Conservation (phyloP, 768 basidiomycete species). For the Strobilomyces echinocephalus region DNA sequence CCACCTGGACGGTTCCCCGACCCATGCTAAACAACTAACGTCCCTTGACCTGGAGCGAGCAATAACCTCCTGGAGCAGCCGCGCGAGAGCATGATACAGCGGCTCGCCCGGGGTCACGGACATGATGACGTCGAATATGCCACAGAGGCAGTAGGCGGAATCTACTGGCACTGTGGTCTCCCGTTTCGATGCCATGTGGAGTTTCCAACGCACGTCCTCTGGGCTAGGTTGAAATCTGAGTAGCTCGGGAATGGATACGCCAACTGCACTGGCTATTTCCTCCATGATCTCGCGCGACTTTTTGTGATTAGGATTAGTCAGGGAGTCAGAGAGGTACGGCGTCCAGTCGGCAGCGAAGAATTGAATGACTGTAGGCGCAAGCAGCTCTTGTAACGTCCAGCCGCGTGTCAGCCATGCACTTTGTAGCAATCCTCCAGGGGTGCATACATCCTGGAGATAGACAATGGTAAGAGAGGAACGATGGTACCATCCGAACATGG, state of each 20-base stretch:
- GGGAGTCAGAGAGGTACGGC: no score
- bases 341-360: no score
- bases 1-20: neutral
- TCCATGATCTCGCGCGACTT: no score
- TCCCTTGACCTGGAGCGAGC: slow-evolving; percentile 2
- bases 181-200: slow-evolving; percentile 6
- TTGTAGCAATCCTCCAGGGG: no score
- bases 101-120: slow-evolving; percentile 1
- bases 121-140: neutral
- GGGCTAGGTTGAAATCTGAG: neutral
- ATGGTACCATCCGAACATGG: no score
- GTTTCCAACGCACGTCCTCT: slow-evolving; percentile 3
- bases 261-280: neutral
- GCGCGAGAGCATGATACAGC: neutral
- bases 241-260: neutral
- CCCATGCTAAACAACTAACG: slow-evolving; percentile 1
- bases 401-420: no score
- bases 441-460: no score
- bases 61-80: slow-evolving; percentile 3
- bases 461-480: no score
- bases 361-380: no score
- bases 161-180: neutral
- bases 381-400: no score
- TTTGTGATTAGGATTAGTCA: no score
- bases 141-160: slow-evolving; percentile 3